phyloP scores from a whole-genome alignment of 2,329 filamentous ascomycete genomes.

The Chrysosporium queenslandicum region DNA sequence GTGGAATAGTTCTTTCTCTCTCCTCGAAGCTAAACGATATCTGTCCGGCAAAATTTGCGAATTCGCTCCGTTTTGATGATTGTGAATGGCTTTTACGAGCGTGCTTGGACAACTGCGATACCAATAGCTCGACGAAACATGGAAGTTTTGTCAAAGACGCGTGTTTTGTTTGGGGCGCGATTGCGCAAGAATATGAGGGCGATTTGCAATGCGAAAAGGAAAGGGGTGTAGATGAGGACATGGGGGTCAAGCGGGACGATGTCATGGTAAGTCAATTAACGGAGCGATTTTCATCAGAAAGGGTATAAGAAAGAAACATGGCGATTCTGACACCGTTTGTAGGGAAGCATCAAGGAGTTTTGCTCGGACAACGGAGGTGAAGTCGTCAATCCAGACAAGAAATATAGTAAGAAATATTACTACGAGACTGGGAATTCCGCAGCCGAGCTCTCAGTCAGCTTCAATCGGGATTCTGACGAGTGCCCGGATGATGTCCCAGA shows the following conservation, averaged over 20 bases:
- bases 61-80: neutral
- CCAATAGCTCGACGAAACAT: neutral
- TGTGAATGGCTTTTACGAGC: conserved; percentile 1
- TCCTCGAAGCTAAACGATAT: conserved; percentile 2
- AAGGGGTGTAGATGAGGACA: neutral
- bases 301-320: neutral
- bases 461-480: neutral
- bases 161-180: conserved; percentile 1
- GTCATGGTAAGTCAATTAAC: neutral
- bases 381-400: neutral
- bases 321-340: neutral
- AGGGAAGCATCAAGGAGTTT: conserved; percentile 6
- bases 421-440: conserved; percentile 5
- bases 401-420: neutral
- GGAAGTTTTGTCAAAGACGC: conserved; percentile 2
- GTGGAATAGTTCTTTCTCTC: conserved; percentile 4
- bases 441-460: conserved; percentile 1
- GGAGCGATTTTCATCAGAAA: neutral
- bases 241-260: conserved; percentile 1
- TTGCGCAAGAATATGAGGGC: conserved; percentile 9
- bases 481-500: conserved; percentile 1
- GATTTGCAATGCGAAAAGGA: conserved; percentile 8
- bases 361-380: neutral
- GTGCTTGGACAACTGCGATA: conserved; percentile 7
- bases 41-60: conserved; percentile 2